These are phyloP conservation scores for Mortierella sp. DNA, from an alignment of 371 early-diverging fungal genomes.

Conservation along the genomic window DNA sequence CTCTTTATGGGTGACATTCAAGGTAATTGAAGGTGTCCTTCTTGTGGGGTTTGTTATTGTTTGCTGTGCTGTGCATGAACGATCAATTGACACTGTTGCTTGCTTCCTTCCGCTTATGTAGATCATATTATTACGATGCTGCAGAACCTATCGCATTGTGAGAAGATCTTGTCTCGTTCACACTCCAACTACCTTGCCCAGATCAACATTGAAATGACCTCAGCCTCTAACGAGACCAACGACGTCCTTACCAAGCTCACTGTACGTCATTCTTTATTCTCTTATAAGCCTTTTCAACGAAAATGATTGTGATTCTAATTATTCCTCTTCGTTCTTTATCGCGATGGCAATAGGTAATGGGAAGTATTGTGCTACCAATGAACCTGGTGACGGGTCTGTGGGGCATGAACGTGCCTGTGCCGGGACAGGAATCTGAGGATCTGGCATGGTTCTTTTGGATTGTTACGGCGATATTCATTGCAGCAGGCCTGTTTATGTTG, in stretches of 20 bases:
- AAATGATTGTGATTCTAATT: not conserved
- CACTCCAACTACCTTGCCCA: conserved; percentile 97
- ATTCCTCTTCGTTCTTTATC: not conserved
- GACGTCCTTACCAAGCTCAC: conserved; percentile 94
- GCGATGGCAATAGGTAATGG: conserved; percentile 66
- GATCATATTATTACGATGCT: conserved; percentile 97
- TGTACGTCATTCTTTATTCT: conserved; percentile 27
- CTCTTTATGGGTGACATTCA: conserved; percentile 95
- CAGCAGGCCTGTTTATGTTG: conserved; percentile 39
- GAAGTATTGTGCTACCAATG: conserved; percentile 92
- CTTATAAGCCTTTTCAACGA: not conserved
- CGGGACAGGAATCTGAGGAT: conserved; percentile 76
- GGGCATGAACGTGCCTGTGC: conserved; percentile 91
- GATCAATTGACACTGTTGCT: not conserved
- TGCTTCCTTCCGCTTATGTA: conserved; percentile 21
- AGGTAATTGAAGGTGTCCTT: conserved; percentile 56
- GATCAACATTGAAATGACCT: conserved; percentile 96
- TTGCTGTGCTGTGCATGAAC: not conserved
- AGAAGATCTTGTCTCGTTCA: conserved; percentile 89
- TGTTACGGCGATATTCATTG: conserved; percentile 66
- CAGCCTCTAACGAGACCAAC: conserved; percentile 93
- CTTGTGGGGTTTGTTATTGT: not conserved
- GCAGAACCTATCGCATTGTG: conserved; percentile 92
- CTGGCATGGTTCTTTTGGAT: conserved; percentile 88
- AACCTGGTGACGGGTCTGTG: conserved; percentile 89